Evolutionary conservation across 805 yeast species (phyloP).

Genomic region (Ascoidea tarda): DNA sequence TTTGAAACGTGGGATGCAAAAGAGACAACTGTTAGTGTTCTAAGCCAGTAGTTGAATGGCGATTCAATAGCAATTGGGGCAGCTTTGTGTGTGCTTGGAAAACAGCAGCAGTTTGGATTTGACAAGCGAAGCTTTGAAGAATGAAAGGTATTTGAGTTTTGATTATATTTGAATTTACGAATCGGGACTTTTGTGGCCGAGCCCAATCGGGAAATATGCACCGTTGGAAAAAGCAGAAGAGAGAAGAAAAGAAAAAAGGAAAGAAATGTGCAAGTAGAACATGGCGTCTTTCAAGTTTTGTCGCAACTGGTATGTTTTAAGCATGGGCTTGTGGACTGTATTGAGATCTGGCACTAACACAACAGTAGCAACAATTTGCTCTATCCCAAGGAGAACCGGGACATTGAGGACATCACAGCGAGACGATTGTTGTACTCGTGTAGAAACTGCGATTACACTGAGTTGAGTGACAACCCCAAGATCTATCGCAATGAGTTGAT

Average conservation of each 20-base stretch:
- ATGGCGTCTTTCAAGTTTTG: constrained; percentile 96
- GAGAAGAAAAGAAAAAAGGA: neutral
- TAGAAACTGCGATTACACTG: constrained; percentile 89
- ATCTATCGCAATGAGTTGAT: constrained; percentile 89
- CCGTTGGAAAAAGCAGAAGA: neutral
- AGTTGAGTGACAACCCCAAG: constrained; percentile 74
- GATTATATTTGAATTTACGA: too few relatives aligned
- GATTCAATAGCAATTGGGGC: too few relatives aligned
- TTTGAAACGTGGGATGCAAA: too few relatives aligned
- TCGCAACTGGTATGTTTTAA: constrained; percentile 48
- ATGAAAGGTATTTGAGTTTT: too few relatives aligned
- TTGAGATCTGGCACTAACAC: too few relatives aligned
- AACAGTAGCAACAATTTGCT: constrained; percentile 76
- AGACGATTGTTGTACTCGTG: constrained; percentile 70
- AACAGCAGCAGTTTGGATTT: too few relatives aligned
- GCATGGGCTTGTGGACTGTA: constrained; percentile 1
- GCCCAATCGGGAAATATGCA: neutral
- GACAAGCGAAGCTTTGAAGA: too few relatives aligned
- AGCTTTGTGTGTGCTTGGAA: too few relatives aligned
- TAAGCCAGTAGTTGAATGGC: too few relatives aligned
- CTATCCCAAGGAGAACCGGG: constrained; percentile 65
- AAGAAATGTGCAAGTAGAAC: neutral
- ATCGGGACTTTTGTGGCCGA: too few relatives aligned
- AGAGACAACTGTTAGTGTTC: too few relatives aligned
- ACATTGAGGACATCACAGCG: constrained; percentile 46